Percentiles rank a stretch among this genome's conserved stretches.
These are phyloP conservation scores for Dothistroma septosporum DNA, from an alignment of 2,329 filamentous ascomycete species.

Conservation along the genomic window DNA sequence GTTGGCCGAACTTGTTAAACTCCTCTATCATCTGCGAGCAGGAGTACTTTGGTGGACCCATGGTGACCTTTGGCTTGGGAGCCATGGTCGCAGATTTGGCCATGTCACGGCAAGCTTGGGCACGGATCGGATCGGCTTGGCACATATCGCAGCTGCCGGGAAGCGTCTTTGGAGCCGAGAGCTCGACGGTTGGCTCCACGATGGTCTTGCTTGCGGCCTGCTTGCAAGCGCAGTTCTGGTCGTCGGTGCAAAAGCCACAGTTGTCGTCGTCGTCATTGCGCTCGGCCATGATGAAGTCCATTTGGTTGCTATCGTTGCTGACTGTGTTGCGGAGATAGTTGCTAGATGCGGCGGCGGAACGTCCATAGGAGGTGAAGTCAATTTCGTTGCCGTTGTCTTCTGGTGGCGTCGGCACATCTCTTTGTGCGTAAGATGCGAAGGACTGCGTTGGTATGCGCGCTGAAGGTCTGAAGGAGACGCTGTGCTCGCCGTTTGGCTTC, in stretches of 20 bases:
- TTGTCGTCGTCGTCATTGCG: constrained; percentile 18
- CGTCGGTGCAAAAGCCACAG: constrained; percentile 32
- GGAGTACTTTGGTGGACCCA: constrained; percentile 15
- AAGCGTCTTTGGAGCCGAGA: constrained; percentile 8
- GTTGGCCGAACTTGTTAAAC: constrained; percentile 23
- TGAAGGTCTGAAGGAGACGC: background rate
- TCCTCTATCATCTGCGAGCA: constrained; percentile 22
- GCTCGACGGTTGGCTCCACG: constrained; percentile 7
- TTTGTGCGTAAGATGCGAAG: background rate
- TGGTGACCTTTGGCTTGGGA: constrained; percentile 1
- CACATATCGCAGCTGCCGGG: constrained; percentile 32
- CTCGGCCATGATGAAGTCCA: constrained; percentile 19
- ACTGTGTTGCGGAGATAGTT: constrained; percentile 9
- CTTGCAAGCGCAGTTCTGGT: constrained; percentile 26
- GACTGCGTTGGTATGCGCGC: background rate
- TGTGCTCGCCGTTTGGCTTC: background rate
- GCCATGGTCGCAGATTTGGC: constrained; percentile 14
- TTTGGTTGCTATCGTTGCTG: constrained; percentile 21
- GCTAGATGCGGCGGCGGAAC: background rate
- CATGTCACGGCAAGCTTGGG: constrained; percentile 26
- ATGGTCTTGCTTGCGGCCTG: constrained; percentile 16
- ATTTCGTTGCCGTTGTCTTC: constrained; percentile 21
- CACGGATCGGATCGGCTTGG: constrained; percentile 25
- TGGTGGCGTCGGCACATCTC: constrained; percentile 19
- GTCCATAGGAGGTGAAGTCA: constrained; percentile 25